phyloP scores from a whole-genome alignment of 2,329 filamentous ascomycete genomes.

The Colletotrichum spinosum region DNA sequence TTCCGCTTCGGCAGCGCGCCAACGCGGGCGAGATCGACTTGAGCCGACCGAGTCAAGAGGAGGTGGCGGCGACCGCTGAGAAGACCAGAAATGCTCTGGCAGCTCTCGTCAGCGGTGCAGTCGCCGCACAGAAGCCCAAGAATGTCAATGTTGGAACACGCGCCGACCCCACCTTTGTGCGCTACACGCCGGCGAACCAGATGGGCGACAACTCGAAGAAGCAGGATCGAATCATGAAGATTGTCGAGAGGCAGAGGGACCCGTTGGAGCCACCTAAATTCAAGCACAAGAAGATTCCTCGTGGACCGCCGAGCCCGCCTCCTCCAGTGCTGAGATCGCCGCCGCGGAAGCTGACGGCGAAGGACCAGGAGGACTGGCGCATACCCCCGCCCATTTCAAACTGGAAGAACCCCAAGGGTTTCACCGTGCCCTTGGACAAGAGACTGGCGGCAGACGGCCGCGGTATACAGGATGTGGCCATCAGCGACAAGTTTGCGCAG shows the following conservation, averaged over 20 bases:
- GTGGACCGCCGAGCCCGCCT: constrained; percentile 90
- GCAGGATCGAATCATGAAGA: constrained; percentile 97
- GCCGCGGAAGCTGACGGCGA: constrained; percentile 92
- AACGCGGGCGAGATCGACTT: constrained; percentile 93
- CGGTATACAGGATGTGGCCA: constrained; percentile 90
- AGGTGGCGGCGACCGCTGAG: constrained; percentile 86
- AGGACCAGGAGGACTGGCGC: constrained; percentile 97
- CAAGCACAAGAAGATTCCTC: constrained; percentile 98
- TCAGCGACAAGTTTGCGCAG: constrained; percentile 98
- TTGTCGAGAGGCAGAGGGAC: constrained; percentile 92
- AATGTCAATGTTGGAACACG: constrained; percentile 86
- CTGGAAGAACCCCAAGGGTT: constrained; percentile 99
- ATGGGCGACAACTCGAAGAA: constrained; percentile 91
- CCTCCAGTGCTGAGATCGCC: constrained; percentile 96
- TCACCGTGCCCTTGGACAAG: constrained; percentile 96
- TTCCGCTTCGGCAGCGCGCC: constrained; percentile 91
- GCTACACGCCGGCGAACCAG: constrained; percentile 95
- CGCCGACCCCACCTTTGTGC: constrained; percentile 91
- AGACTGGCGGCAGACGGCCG: constrained; percentile 93
- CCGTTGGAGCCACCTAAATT: constrained; percentile 98
- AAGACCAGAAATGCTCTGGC: constrained; percentile 89
- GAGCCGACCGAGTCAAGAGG: constrained; percentile 84
- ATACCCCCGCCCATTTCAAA: constrained; percentile 90
- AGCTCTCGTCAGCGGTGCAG: constrained; percentile 83
- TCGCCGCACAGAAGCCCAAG: constrained; percentile 95